These are phyloP conservation scores for Eutrema heterophyllum DNA, from an alignment of 345 rosid species.

Conservation along the genomic window DNA sequence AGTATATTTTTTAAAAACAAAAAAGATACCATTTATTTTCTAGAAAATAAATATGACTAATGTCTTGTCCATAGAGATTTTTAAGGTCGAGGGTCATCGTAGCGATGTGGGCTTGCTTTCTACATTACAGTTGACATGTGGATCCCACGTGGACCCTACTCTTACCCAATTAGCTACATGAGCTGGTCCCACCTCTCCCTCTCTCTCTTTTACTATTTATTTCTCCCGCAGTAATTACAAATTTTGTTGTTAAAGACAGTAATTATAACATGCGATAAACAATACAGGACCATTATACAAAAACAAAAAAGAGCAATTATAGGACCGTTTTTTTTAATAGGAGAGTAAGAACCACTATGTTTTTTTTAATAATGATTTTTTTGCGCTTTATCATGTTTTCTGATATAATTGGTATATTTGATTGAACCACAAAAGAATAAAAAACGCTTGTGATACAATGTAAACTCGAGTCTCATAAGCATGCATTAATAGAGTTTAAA, in stretches of 20 bases:
- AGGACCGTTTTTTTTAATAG: neutral
- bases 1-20: neutral
- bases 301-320: neutral
- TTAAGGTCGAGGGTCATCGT: constrained; percentile 63
- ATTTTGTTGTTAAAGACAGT: too few species aligned
- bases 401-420: neutral
- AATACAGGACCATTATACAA: neutral
- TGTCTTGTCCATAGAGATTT: constrained; percentile 44
- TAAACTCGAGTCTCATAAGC: neutral
- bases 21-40: neutral
- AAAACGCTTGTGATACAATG: neutral
- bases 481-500: neutral
- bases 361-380: neutral
- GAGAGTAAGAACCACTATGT: neutral
- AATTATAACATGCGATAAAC: too few species aligned
- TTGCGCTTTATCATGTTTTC: neutral
- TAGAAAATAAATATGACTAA: neutral
- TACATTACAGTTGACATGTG: constrained; percentile 38
- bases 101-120: constrained; percentile 57
- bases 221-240: neutral
- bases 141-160: constrained; percentile 28
- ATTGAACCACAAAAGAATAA: neutral
- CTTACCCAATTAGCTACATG: constrained; percentile 25
- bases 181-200: constrained; percentile 7
- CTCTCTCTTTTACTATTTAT: neutral